A percentile compares a stretch with the other conserved stretches of the same genome.
Conservation (phyloP, 2,329 filamentous ascomycete genomes). For the Trichoderma breve region DNA sequence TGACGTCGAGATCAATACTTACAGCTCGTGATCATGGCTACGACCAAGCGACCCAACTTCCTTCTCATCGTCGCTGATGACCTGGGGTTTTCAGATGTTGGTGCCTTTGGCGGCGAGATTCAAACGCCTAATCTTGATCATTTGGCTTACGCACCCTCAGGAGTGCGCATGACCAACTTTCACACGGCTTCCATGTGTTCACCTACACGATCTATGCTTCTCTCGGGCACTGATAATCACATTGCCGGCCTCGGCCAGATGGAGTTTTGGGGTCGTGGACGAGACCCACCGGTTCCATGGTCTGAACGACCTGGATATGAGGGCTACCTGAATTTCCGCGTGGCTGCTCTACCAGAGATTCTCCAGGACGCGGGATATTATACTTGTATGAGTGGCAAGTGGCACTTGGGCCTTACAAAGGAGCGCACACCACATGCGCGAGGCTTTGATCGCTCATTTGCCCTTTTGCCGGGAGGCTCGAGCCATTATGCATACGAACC, state of each 20-base stretch:
- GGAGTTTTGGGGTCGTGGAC: conserved; percentile 12
- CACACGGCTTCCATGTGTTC: conserved; percentile 64
- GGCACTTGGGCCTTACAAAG: conserved; percentile 59
- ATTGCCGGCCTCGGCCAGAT: conserved; percentile 47
- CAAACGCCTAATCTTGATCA: conserved; percentile 33
- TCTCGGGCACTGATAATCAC: conserved; percentile 56
- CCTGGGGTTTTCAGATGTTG: conserved; percentile 34
- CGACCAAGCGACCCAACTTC: conserved; percentile 33
- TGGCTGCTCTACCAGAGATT: conserved; percentile 57
- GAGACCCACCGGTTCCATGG: conserved; percentile 11
- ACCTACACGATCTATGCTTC: conserved; percentile 63
- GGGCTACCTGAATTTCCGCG: conserved; percentile 57
- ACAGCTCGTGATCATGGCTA: background rate
- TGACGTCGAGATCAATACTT: background rate
- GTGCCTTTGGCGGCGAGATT: conserved; percentile 34
- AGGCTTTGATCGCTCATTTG: conserved; percentile 59
- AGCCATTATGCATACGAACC: conserved; percentile 42
- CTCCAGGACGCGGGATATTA: conserved; percentile 58
- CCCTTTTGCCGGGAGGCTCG: conserved; percentile 58
- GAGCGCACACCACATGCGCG: conserved; percentile 54
- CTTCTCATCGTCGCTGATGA: conserved; percentile 36
- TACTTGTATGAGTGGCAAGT: conserved; percentile 62
- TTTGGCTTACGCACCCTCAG: conserved; percentile 33
- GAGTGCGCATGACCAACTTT: conserved; percentile 46
- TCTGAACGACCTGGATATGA: conserved; percentile 53